Base-by-base conservation (phyloP, 129 eudicot species). In the Chrysanthemum lavandulifolium region DNA sequence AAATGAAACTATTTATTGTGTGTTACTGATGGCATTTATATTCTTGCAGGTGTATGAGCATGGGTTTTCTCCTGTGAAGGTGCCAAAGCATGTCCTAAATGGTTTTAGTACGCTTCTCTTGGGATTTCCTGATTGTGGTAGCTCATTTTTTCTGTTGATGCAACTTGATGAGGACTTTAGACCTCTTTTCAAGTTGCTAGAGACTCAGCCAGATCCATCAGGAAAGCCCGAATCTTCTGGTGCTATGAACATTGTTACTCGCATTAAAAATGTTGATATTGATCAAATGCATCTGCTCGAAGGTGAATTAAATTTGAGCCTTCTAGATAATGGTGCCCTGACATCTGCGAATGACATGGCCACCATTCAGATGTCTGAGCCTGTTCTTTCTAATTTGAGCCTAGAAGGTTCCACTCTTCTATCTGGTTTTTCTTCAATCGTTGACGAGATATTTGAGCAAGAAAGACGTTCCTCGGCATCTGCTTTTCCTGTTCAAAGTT, bases 91-190 rank as follows among this genome's bases (percentile, higher is more conserved):
- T 67, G 78, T 82, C 77, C 76, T 82, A 51, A 84, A 78, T 82
- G 95, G 90, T 76, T 78, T 91, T 68, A 80, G 31, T 71, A 86
- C 79, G 84, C 83, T 95, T 83, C 76, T 95, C 16, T 81, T 95
- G 97, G 99, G 99, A 67, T 91, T 95, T 70, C 99, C 99, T 3
- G 96, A 95, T 36, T 88, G 91, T 85, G 95, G 97, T 69, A 85
- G 94, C 82, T 90, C 95, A 11, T 95, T 82, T 67, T 95, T 88
- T 76, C 80, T 95, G 82, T 80, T 95, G 27, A 86, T 95, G 94
- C 97, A 91, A 69, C 91, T 91, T 43, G 97, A 95, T 66, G 89
- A 88, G 73, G 90, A 91, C 72, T 88, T 88, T 56, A 91, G 74
- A 63, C 93, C 97, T 48, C 75, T 87, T 74, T 87, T 89, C 51